phyloP scores from a whole-genome alignment of 1,284 basidiomycete species.

The Moniliella sp. region DNA sequence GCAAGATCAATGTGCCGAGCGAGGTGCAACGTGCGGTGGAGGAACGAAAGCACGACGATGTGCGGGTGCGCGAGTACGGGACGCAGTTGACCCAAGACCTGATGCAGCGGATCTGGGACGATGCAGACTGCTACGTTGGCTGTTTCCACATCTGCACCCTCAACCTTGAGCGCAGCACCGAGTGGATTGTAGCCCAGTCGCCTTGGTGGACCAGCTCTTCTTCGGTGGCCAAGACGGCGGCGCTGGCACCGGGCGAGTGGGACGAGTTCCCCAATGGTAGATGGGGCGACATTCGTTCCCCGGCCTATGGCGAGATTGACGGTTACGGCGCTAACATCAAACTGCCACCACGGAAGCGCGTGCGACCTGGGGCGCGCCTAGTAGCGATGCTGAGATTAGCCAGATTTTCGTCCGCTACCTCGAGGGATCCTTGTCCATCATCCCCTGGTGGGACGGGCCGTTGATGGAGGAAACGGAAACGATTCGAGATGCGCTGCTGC shows the following conservation, averaged over 20 bases:
- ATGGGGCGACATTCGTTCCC: conserved; percentile 26
- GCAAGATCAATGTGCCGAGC: conserved; percentile 57
- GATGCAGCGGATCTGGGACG: conserved; percentile 43
- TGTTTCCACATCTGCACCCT: conserved; percentile 90
- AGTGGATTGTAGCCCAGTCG: conserved; percentile 52
- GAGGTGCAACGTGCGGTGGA: conserved; percentile 50
- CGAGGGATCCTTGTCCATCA: conserved; percentile 44
- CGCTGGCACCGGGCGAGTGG: conserved; percentile 7
- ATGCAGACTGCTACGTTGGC: conserved; percentile 12
- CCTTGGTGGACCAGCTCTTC: background rate
- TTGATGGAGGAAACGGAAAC: conserved; percentile 61
- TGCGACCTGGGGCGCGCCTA: conserved; percentile 61
- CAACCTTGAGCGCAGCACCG: conserved; percentile 87
- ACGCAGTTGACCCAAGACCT: conserved; percentile 42
- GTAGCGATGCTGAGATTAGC: conserved; percentile 50
- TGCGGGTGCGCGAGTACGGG: conserved; percentile 71
- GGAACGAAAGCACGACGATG: conserved; percentile 63
- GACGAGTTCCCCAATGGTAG: conserved; percentile 33
- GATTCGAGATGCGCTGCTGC: conserved; percentile 58
- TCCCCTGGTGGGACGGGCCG: conserved; percentile 72
- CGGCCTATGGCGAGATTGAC: conserved; percentile 30
- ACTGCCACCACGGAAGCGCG: conserved; percentile 43
- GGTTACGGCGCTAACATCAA: conserved; percentile 32
- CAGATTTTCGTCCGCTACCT: conserved; percentile 60
- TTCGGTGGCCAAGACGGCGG: background rate